phyloP scores from a whole-genome alignment of 805 yeast genomes.

The Isabelozyma pseudorhagii region DNA sequence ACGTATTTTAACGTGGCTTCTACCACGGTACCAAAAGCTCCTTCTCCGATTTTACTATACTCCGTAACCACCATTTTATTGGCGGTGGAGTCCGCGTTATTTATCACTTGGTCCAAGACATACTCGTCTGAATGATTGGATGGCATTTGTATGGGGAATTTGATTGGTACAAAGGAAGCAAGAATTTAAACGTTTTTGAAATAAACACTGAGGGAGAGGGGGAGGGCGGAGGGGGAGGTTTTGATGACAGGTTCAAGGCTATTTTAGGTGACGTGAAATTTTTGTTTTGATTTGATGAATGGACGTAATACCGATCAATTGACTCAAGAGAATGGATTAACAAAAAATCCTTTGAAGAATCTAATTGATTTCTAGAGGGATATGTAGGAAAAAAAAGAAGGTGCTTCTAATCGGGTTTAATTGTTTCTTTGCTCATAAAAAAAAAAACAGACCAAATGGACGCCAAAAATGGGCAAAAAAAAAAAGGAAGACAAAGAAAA shows the following conservation, averaged over 20 bases:
- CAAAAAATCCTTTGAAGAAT: too few species aligned
- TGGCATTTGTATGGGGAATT: not conserved
- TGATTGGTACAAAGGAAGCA: too few species aligned
- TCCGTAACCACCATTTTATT: constrained; percentile 69
- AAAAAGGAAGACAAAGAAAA: too few species aligned
- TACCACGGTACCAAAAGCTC: constrained; percentile 83
- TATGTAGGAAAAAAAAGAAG: not conserved
- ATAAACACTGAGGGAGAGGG: not conserved
- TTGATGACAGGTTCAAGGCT: not conserved
- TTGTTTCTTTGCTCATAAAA: not conserved
- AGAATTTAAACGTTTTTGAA: too few species aligned
- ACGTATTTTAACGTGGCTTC: constrained; percentile 56
- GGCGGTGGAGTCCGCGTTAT: constrained; percentile 50
- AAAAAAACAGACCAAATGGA: not conserved
- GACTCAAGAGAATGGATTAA: not conserved
- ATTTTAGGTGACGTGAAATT: too few species aligned
- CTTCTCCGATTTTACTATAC: constrained; percentile 75
- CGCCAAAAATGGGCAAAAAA: not conserved
- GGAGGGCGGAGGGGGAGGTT: not conserved
- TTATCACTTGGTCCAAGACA: constrained; percentile 47
- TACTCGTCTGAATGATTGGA: constrained; percentile 24
- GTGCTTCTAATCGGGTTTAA: not conserved
- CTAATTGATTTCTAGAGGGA: not conserved
- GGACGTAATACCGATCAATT: not conserved
- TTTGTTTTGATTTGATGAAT: too few species aligned